A percentile compares a stretch with the other conserved stretches of the same genome.
Conservation (phyloP, 257 asterid genomes). For the Solanum bukasovii region DNA sequence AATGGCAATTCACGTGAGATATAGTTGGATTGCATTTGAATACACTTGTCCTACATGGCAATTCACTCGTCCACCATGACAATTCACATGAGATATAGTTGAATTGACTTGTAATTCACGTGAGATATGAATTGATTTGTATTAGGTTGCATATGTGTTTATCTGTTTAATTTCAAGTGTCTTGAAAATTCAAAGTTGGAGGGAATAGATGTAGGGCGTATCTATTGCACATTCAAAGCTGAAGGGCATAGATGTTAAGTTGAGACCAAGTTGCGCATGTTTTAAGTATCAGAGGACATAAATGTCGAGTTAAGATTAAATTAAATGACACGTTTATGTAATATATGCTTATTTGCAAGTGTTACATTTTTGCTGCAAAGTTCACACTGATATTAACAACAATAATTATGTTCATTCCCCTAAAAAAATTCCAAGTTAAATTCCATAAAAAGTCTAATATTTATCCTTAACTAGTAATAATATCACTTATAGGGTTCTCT, state of each 20-base stretch:
- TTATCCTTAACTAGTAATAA: background rate
- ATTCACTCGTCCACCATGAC: background rate
- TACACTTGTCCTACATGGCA: background rate
- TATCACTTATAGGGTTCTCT: background rate
- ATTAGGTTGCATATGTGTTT: background rate
- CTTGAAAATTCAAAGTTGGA: background rate
- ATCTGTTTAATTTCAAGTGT: background rate
- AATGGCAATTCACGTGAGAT: background rate
- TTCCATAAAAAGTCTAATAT: background rate
- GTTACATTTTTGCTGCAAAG: background rate
- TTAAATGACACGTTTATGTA: background rate
- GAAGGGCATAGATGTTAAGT: background rate
- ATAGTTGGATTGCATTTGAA: no score
- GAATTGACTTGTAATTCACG: no score
- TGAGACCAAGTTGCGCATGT: background rate
- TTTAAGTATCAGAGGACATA: background rate
- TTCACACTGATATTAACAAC: background rate
- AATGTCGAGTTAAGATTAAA: fast-evolving
- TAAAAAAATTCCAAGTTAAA: background rate
- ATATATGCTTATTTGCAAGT: background rate
- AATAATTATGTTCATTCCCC: background rate
- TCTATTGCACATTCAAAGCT: no score
- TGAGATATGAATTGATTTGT: background rate
- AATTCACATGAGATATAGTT: background rate
- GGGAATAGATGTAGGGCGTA: background rate